A percentile compares a stretch with the other conserved stretches of the same genome.
phyloP scores from a whole-genome alignment of 1,139 yeast species.

The Ogataea hybrid region DNA sequence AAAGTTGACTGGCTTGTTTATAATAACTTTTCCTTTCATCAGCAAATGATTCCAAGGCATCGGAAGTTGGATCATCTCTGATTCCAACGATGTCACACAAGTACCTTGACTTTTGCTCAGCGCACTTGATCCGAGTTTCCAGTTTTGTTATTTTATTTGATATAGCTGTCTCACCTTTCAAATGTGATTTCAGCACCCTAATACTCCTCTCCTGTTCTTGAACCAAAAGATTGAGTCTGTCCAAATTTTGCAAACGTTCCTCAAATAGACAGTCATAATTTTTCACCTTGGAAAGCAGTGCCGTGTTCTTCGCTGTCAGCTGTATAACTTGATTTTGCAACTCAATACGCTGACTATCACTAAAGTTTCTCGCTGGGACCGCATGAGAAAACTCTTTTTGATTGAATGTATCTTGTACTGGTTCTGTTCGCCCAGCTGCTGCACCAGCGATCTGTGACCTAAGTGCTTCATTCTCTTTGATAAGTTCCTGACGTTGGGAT shows the following conservation, averaged over 20 bases:
- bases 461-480: conserved; percentile 7
- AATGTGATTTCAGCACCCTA: conserved; percentile 34
- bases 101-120: no score
- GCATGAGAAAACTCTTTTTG: not conserved
- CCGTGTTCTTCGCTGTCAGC: conserved; percentile 46
- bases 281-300: conserved; percentile 39
- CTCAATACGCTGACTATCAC: not conserved
- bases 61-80: no score
- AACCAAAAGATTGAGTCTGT: conserved; percentile 53
- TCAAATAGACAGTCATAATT: conserved; percentile 56
- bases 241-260: conserved; percentile 52
- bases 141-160: no score
- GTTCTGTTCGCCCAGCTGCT: not conserved
- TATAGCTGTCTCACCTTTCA: no score
- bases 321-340: conserved; percentile 21
- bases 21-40: no score
- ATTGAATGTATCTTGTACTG: not conserved
- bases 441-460: not conserved
- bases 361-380: not conserved
- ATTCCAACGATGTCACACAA: no score
- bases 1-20: no score
- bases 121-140: no score
- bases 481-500: conserved; percentile 19
- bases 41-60: no score
- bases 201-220: conserved; percentile 53